A percentile compares a stretch with the other conserved stretches of the same genome.
These are phyloP conservation scores for Aspergillus ochraceus DNA, from an alignment of 2,329 filamentous ascomycete genomes.

Conservation along the genomic window DNA sequence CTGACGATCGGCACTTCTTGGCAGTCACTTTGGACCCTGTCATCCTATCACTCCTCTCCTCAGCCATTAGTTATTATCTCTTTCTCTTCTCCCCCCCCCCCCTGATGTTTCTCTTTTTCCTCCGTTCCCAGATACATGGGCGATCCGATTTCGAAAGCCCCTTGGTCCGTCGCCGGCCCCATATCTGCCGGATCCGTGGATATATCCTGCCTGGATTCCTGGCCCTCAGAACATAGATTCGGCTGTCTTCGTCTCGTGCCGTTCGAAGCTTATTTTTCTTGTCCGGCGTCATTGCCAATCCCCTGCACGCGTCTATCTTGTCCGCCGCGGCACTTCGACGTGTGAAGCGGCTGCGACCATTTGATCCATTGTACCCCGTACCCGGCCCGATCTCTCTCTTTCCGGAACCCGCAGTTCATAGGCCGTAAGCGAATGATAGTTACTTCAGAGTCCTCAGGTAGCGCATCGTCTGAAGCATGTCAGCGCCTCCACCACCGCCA, in stretches of 20 bases:
- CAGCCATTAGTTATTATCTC: not conserved
- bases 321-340: too few relatives aligned
- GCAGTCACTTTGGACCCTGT: not conserved
- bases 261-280: not conserved
- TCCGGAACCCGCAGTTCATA: too few relatives aligned
- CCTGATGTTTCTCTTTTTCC: not conserved
- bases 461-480: not conserved
- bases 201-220: not conserved
- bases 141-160: not conserved
- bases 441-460: too few relatives aligned
- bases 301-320: too few relatives aligned
- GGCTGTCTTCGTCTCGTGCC: not conserved
- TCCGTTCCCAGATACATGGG: not conserved
- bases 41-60: not conserved
- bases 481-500: conserved; percentile 6
- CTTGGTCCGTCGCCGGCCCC: not conserved
- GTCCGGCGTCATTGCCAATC: too few relatives aligned
- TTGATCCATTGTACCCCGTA: too few relatives aligned
- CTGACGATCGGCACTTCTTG: not conserved
- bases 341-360: too few relatives aligned
- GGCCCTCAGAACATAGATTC: not conserved
- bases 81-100: not conserved
- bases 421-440: too few relatives aligned
- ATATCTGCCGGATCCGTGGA: not conserved
- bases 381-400: too few relatives aligned